These are phyloP conservation scores for Mycena filopes DNA, from an alignment of 768 basidiomycete genomes.

Conservation along the genomic window DNA sequence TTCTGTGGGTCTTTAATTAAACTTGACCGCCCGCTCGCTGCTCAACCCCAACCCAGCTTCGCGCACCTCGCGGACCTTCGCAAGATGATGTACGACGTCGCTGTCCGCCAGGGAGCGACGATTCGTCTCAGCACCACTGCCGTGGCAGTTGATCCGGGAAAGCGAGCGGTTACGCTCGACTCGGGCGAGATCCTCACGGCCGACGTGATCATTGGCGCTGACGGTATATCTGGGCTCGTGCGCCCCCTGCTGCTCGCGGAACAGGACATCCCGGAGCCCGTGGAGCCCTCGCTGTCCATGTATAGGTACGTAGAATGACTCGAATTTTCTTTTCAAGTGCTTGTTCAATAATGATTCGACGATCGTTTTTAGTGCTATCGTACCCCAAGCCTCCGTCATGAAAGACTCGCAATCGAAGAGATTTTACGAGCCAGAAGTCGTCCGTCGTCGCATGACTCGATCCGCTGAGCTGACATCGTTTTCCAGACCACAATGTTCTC, in stretches of 20 bases:
- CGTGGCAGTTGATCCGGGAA: slow-evolving; percentile 38
- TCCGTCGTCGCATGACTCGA: slow-evolving; percentile 24
- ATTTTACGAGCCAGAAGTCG: slow-evolving; percentile 42
- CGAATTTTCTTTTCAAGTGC: no score
- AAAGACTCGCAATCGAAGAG: slow-evolving; percentile 51
- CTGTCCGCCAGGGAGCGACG: slow-evolving; percentile 54
- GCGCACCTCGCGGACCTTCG: slow-evolving; percentile 62
- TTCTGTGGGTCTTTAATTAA: slow-evolving; percentile 20
- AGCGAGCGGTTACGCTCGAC: slow-evolving; percentile 45
- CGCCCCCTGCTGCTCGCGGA: slow-evolving; percentile 45
- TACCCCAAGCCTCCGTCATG: slow-evolving; percentile 52
- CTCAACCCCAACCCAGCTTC: not conserved
- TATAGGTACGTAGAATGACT: slow-evolving; percentile 50
- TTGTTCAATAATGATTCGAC: not conserved
- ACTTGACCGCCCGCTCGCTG: not conserved
- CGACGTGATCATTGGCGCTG: slow-evolving; percentile 68
- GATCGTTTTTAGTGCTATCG: slow-evolving; percentile 31
- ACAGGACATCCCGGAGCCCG: slow-evolving; percentile 39
- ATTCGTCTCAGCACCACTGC: slow-evolving; percentile 50
- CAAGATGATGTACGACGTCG: slow-evolving; percentile 58
- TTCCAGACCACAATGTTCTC: slow-evolving; percentile 43
- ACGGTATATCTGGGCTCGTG: slow-evolving; percentile 57
- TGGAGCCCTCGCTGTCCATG: slow-evolving; percentile 43
- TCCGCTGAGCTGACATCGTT: not conserved
- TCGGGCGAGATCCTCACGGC: slow-evolving; percentile 55